Evolutionary conservation across 352 stramenopile genomes (phyloP).

Genomic region (Elongisporangium undulatum): DNA sequence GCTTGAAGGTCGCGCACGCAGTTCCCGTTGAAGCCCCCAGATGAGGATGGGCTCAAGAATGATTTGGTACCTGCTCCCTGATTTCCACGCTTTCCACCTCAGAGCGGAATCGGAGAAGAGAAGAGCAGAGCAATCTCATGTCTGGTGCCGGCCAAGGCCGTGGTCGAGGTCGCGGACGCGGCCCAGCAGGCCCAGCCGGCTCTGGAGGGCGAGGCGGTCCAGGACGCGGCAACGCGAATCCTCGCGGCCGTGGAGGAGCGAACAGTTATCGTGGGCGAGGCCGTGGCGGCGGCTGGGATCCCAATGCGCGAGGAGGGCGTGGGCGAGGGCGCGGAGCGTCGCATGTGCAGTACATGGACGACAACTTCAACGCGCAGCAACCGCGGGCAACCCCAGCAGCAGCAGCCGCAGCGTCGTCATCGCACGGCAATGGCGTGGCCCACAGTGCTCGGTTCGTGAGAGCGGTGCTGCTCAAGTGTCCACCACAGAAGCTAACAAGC

Average conservation of each 20-base stretch:
- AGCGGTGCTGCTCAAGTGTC: conserved; percentile 27
- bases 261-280: background rate
- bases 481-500: conserved; percentile 33
- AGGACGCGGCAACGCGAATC: background rate
- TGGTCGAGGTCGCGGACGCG: conserved; percentile 2
- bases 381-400: no score
- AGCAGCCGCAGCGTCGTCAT: background rate
- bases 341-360: background rate
- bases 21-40: no score
- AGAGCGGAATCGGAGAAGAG: no score
- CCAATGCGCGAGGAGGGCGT: conserved; percentile 3
- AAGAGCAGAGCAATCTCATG: no score
- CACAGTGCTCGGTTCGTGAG: conserved; percentile 49
- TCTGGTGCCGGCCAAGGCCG: no score
- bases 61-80: no score
- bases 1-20: no score
- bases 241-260: background rate
- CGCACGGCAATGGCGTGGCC: conserved; percentile 1
- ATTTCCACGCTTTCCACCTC: no score
- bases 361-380: background rate
- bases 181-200: background rate
- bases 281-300: conserved; percentile 6
- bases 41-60: no score
- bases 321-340: conserved; percentile 3
- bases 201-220: conserved; percentile 6